Percentiles rank a stretch among this genome's conserved stretches.
Conservation (phyloP, 306 rosid genomes). For the Prosopis cineraria region DNA sequence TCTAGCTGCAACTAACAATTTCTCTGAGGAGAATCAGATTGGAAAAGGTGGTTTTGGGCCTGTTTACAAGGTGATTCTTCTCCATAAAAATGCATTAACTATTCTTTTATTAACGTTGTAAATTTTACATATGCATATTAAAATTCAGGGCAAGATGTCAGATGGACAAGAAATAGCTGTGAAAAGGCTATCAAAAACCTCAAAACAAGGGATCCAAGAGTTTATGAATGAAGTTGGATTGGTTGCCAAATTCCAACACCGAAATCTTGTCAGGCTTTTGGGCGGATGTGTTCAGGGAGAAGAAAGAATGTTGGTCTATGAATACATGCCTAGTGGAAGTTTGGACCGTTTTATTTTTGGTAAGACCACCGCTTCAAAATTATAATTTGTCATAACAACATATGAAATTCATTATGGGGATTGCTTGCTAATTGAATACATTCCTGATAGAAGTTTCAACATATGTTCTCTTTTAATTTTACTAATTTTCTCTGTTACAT, state of each 20-base stretch:
- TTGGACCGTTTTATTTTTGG: constrained; percentile 24
- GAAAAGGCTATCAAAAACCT: not conserved
- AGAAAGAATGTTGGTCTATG: constrained; percentile 33
- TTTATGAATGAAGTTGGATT: constrained; percentile 29
- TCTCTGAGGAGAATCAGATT: constrained; percentile 41
- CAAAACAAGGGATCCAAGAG: not conserved
- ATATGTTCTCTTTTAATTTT: not conserved
- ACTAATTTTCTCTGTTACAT: not conserved
- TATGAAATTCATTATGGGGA: no score
- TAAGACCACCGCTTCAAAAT: not conserved
- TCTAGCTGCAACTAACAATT: constrained; percentile 39
- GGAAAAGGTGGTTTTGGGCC: constrained; percentile 59
- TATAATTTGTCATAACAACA: not conserved
- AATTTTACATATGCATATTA: no score
- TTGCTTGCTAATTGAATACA: no score
- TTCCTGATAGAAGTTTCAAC: constrained; percentile 7
- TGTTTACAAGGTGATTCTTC: constrained; percentile 50
- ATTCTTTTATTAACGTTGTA: no score
- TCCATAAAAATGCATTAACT: not conserved
- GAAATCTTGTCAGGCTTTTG: constrained; percentile 24
- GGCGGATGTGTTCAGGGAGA: constrained; percentile 28
- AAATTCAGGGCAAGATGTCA: constrained; percentile 22
- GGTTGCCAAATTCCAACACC: constrained; percentile 30
- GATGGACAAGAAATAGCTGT: not conserved
- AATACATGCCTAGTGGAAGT: constrained; percentile 29